Evolutionary conservation across 2,329 filamentous ascomycete species (phyloP).

Genomic region (Iodosphaeria phyllophila): DNA sequence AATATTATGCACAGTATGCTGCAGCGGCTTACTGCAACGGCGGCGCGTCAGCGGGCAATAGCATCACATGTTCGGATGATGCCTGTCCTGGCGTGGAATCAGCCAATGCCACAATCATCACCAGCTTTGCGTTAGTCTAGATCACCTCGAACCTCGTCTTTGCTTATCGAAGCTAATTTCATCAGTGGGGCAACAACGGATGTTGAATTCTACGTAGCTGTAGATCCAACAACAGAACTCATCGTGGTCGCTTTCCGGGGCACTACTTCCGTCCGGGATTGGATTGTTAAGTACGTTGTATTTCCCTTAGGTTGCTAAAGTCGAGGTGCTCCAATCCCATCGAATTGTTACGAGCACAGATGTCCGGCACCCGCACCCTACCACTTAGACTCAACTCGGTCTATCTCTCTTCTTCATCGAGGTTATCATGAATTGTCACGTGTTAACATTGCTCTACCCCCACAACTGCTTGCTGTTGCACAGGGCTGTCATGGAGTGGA

Average conservation of each 20-base stretch:
- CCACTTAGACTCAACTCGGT: too few relatives aligned
- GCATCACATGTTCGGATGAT: conserved; percentile 5
- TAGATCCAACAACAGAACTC: conserved; percentile 6
- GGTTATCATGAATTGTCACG: conserved; percentile 9
- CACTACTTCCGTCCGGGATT: conserved; percentile 4
- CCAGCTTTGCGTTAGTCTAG: conserved; percentile 4
- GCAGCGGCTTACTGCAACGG: conserved; percentile 9
- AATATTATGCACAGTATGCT: conserved; percentile 7
- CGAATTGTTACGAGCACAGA: too few relatives aligned
- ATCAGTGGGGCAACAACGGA: conserved; percentile 2
- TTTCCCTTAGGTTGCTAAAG: too few relatives aligned
- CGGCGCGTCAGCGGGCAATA: conserved; percentile 3
- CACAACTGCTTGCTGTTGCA: too few relatives aligned
- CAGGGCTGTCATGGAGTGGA: too few relatives aligned
- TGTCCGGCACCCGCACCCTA: too few relatives aligned
- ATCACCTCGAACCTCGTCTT: background rate
- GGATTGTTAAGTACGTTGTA: conserved; percentile 4
- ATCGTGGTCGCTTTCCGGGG: conserved; percentile 8
- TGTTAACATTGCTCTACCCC: conserved; percentile 2
- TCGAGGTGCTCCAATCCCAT: too few relatives aligned
- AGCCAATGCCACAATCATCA: conserved; percentile 4
- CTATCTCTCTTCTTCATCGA: conserved; percentile 5
- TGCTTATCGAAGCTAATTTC: background rate
- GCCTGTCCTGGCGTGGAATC: conserved; percentile 6
- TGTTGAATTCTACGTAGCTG: conserved; percentile 6